Evolutionary conservation across 805 yeast genomes (phyloP).

Genomic region (Metschnikowia continentalis): DNA sequence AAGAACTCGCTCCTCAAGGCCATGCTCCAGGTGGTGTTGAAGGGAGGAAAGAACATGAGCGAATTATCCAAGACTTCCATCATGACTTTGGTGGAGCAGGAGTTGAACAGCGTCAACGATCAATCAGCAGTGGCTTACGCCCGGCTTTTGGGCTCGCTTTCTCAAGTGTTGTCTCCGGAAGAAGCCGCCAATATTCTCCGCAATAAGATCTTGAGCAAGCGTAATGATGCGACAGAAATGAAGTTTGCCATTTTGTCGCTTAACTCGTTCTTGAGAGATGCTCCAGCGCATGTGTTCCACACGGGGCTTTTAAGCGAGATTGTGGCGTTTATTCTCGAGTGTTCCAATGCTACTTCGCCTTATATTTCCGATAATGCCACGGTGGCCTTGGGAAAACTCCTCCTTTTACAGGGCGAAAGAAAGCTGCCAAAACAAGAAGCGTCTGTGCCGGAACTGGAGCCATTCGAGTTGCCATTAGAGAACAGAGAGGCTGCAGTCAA

Average conservation of each 20-base stretch:
- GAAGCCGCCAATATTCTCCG: slow-evolving; percentile 61
- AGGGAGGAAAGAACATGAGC: slow-evolving; percentile 74
- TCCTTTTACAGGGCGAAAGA: slow-evolving; percentile 48
- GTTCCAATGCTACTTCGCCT: slow-evolving; percentile 39
- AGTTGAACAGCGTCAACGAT: slow-evolving; percentile 49
- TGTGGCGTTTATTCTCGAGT: slow-evolving; percentile 44
- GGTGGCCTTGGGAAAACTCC: slow-evolving; percentile 75
- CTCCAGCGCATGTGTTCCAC: slow-evolving; percentile 60
- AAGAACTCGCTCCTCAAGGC: slow-evolving; percentile 85
- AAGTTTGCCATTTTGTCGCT: slow-evolving; percentile 65
- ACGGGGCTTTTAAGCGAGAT: slow-evolving; percentile 49
- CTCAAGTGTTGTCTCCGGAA: slow-evolving; percentile 58
- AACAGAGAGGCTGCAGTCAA: slow-evolving; percentile 40
- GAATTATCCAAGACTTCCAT: slow-evolving; percentile 68
- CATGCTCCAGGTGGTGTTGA: slow-evolving; percentile 71
- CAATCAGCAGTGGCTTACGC: slow-evolving; percentile 74
- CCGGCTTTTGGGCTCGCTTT: slow-evolving; percentile 68
- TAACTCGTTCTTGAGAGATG: slow-evolving; percentile 75
- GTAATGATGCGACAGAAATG: slow-evolving; percentile 41
- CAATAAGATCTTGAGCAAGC: slow-evolving; percentile 51
- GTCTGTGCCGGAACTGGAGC: slow-evolving; percentile 10
- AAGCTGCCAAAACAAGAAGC: slow-evolving; percentile 23
- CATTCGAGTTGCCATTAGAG: slow-evolving; percentile 42
- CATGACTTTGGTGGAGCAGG: slow-evolving; percentile 70
- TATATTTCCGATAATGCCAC: slow-evolving; percentile 72